phyloP scores from a whole-genome alignment of 768 basidiomycete species.

The Leccinum truebloodii region DNA sequence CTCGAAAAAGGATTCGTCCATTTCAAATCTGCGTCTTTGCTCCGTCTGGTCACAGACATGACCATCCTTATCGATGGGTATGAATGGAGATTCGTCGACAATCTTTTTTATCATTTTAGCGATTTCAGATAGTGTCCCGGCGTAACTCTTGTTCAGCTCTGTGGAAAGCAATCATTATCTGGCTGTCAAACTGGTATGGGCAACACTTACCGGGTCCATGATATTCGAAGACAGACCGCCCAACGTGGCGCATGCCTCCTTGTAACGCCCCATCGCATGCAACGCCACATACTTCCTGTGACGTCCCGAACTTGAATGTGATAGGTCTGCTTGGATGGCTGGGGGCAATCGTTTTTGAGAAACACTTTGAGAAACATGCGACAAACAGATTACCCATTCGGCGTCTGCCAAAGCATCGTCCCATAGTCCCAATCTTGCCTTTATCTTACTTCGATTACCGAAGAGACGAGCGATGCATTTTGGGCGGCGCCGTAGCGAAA shows the following conservation, averaged over 20 bases:
- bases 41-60: not conserved
- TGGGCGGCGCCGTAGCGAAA: not conserved
- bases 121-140: not conserved
- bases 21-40: not conserved
- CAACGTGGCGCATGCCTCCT: constrained; percentile 1
- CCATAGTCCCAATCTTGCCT: not conserved
- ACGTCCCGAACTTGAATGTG: constrained; percentile 1
- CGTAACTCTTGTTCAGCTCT: constrained; percentile 6
- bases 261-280: not conserved
- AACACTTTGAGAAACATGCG: not conserved
- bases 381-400: not conserved
- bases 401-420: constrained; percentile 7
- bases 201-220: constrained; percentile 1
- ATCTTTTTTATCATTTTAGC: not conserved
- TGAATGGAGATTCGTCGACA: constrained; percentile 5
- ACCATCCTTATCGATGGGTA: constrained; percentile 13
- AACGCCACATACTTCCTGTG: constrained; percentile 5
- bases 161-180: not conserved
- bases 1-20: not conserved
- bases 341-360: not conserved
- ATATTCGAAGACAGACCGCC: too few relatives aligned
- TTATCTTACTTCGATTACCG: constrained; percentile 8
- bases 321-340: constrained; percentile 7
- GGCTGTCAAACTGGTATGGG: not conserved
- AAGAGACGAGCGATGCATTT: constrained; percentile 8